phyloP scores from a whole-genome alignment of 192 early-diverging fungal species.

The Coemansia sp. region DNA sequence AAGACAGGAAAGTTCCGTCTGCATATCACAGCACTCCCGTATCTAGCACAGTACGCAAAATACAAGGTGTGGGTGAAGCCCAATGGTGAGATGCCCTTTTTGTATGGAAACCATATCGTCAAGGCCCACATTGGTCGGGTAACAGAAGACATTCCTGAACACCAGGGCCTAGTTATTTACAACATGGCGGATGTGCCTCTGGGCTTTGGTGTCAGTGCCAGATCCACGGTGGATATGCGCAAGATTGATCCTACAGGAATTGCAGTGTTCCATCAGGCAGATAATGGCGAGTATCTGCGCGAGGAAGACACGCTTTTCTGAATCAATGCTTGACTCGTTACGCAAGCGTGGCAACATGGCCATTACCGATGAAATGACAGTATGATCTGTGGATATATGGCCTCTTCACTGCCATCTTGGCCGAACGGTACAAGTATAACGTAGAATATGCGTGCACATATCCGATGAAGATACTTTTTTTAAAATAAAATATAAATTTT shows the following conservation, averaged over 20 bases:
- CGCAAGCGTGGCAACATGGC: not conserved
- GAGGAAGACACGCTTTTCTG: slow-evolving; percentile 75
- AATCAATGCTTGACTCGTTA: not conserved
- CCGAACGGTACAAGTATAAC: not conserved
- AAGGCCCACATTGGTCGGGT: slow-evolving; percentile 97
- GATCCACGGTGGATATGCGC: slow-evolving; percentile 86
- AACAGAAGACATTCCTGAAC: slow-evolving; percentile 97
- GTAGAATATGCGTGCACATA: not conserved
- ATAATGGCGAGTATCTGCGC: slow-evolving; percentile 95
- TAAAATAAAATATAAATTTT: not conserved
- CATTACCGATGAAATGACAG: too few relatives aligned
- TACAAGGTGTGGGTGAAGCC: slow-evolving; percentile 99
- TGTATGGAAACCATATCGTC: slow-evolving; percentile 97
- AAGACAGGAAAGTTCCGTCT: slow-evolving; percentile 97
- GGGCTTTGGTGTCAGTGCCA: slow-evolving; percentile 96
- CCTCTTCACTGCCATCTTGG: not conserved
- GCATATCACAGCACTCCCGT: slow-evolving; percentile 89
- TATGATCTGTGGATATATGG: not conserved
- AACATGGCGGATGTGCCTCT: slow-evolving; percentile 93
- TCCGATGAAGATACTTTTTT: not conserved
- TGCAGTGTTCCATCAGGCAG: slow-evolving; percentile 94
- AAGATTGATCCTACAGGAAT: slow-evolving; percentile 94
- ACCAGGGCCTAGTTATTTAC: slow-evolving; percentile 94
- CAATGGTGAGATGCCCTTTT: slow-evolving; percentile 97
- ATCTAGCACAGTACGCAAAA: slow-evolving; percentile 93